A percentile compares a stretch with the other conserved stretches of the same genome.
phyloP scores from a whole-genome alignment of 805 yeast genomes.

The Blastobotrys mokoenaii region DNA sequence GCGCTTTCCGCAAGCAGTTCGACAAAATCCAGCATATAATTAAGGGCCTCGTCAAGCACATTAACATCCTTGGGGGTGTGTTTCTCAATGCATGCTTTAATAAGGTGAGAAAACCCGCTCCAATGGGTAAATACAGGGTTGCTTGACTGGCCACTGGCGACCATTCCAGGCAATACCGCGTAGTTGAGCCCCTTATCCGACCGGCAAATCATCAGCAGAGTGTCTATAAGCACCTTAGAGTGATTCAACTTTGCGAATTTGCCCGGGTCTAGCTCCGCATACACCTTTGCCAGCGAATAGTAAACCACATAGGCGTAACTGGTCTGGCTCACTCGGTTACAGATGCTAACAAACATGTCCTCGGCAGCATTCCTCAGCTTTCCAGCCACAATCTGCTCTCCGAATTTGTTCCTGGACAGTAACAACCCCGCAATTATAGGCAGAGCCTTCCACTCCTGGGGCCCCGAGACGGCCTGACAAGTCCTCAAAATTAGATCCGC shows the following conservation, averaged over 20 bases:
- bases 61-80: background rate
- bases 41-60: constrained; percentile 7
- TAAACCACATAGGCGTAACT: background rate
- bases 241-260: constrained; percentile 3
- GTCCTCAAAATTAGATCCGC: constrained; percentile 7
- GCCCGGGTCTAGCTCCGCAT: constrained; percentile 2
- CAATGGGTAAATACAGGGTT: constrained; percentile 6
- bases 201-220: background rate
- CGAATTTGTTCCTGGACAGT: constrained; percentile 4
- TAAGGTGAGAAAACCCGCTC: constrained; percentile 13
- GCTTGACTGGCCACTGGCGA: background rate
- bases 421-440: constrained; percentile 16
- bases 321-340: background rate
- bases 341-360: constrained; percentile 5
- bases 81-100: background rate
- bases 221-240: background rate
- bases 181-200: background rate
- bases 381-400: background rate
- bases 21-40: background rate
- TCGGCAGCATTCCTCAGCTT: background rate
- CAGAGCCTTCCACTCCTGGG: constrained; percentile 15
- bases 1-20: background rate
- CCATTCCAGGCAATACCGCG: background rate
- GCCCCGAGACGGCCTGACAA: constrained; percentile 4
- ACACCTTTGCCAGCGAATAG: constrained; percentile 3